Evolutionary conservation across 805 yeast species (phyloP).

Genomic region (Candida pini): DNA sequence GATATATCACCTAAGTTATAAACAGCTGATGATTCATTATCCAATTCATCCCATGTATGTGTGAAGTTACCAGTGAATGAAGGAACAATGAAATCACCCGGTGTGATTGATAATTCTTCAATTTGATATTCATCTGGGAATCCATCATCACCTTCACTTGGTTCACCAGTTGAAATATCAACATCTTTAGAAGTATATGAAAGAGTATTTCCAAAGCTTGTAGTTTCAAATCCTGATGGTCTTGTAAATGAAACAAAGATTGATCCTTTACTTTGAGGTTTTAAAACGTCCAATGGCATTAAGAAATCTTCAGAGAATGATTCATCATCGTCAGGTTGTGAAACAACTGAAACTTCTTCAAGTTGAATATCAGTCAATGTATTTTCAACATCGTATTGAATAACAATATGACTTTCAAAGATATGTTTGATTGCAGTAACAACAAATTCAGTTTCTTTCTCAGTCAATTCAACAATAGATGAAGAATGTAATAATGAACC

Average conservation of each 20-base stretch:
- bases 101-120: conserved; percentile 65
- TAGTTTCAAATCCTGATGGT: conserved; percentile 37
- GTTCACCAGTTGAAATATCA: conserved; percentile 63
- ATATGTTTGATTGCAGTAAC: conserved; percentile 81
- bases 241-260: conserved; percentile 73
- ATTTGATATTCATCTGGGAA: conserved; percentile 91
- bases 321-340: conserved; percentile 54
- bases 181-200: conserved; percentile 75
- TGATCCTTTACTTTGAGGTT: conserved; percentile 66
- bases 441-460: conserved; percentile 88
- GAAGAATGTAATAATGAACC: conserved; percentile 77
- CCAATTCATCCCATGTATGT: conserved; percentile 66
- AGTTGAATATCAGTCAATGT: conserved; percentile 75
- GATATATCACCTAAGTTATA: conserved; percentile 51
- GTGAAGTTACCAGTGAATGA: conserved; percentile 74
- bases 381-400: conserved; percentile 81
- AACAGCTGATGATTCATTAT: conserved; percentile 57
- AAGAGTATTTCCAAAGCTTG: conserved; percentile 58
- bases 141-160: conserved; percentile 71
- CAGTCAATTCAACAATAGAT: conserved; percentile 64
- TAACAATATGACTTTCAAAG: conserved; percentile 64
- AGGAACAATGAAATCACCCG: conserved; percentile 82
- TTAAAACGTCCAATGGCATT: conserved; percentile 65
- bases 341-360: conserved; percentile 68
- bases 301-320: conserved; percentile 63